Evolutionary conservation across 805 yeast genomes (phyloP), one percentile per base, ranked within the genome.

Genomic region (Saccharomycopsis fibuligera): DNA sequence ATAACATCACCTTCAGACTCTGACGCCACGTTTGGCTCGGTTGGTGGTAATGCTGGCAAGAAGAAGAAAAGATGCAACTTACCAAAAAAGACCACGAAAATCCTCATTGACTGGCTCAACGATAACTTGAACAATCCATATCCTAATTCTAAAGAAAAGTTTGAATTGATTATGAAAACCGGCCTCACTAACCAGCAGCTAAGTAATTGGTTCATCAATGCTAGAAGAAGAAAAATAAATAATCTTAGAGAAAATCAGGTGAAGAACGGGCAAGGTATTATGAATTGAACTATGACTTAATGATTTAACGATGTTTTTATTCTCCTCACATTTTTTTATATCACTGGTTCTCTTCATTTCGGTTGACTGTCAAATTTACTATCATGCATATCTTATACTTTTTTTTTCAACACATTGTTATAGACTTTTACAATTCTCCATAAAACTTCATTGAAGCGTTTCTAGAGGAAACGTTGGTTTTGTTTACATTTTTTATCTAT

Each of bases 161-260:
- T 76, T 54, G 78, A 77, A 58, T 69, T 86, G 48, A 75, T 84
- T 72, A 69, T 73, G 56, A 72, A 75, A 60, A 86, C 96, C 0
- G 91, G 93, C 0, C 71, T 86, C 60, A 83, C 86, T 54, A 79
- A 83, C 63, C 87, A 84, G 53, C 96, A 86, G 64, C 72, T 86
- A 53, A 75, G 85, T 56, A 87, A 86, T 61, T 86, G 96, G 96
- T 86, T 86, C 59, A 87, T 86, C 60, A 86, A 86, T 61, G 95
- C 91, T 17, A 75, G 96, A 57, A 72, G 95, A 58, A 70, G 96
- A 56, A 79, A 84, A 60, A 75, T 86, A 41, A 70, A 69, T 57
- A 57, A 57, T 29, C 63, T 72, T 56, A 69, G 70, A 56, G 70
- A 69, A 19, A 49, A 49, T 16, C 37, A 33, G 17, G 9, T n/a